phyloP scores from a whole-genome alignment of 495 filamentous ascomycete species.

The Penicillium angulare region DNA sequence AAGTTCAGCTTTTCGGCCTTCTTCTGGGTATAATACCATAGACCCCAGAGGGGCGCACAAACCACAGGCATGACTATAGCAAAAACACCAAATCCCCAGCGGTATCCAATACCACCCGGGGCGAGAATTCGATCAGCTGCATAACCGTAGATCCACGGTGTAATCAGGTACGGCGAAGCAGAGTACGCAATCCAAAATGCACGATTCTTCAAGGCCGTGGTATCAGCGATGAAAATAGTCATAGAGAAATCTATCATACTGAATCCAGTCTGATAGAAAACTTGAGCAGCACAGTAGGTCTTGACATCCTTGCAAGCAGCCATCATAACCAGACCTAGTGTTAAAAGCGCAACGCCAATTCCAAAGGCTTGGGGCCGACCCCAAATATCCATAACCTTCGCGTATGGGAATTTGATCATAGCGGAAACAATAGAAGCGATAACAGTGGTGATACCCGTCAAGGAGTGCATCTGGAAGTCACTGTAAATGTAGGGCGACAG shows the following conservation, averaged over 20 bases:
- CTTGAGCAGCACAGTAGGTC: slow-evolving; percentile 46
- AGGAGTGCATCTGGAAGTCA: slow-evolving; percentile 28
- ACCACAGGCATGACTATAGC: slow-evolving; percentile 55
- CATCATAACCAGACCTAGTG: slow-evolving; percentile 48
- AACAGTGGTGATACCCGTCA: slow-evolving; percentile 29
- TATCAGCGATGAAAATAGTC: slow-evolving; percentile 58
- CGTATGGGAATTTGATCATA: slow-evolving; percentile 57
- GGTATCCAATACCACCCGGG: slow-evolving; percentile 36
- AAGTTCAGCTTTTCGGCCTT: slow-evolving; percentile 51
- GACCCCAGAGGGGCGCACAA: slow-evolving; percentile 40
- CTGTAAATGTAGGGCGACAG: slow-evolving; percentile 30
- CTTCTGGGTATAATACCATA: slow-evolving; percentile 38
- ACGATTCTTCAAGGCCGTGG: slow-evolving; percentile 55
- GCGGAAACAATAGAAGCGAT: slow-evolving; percentile 52
- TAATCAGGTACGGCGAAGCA: slow-evolving; percentile 57
- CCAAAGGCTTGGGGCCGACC: slow-evolving; percentile 52
- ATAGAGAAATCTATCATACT: slow-evolving; percentile 48
- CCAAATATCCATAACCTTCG: slow-evolving; percentile 66
- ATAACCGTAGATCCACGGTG: slow-evolving; percentile 49
- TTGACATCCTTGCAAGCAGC: slow-evolving; percentile 44
- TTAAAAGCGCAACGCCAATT: slow-evolving; percentile 29
- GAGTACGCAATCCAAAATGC: slow-evolving; percentile 53
- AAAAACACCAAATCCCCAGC: slow-evolving; percentile 62
- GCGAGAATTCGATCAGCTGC: slow-evolving; percentile 43
- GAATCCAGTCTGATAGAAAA: slow-evolving; percentile 48